Percentiles rank a stretch among this genome's conserved stretches.
phyloP scores from a whole-genome alignment of 306 rosid species.

The Malus sieversii region DNA sequence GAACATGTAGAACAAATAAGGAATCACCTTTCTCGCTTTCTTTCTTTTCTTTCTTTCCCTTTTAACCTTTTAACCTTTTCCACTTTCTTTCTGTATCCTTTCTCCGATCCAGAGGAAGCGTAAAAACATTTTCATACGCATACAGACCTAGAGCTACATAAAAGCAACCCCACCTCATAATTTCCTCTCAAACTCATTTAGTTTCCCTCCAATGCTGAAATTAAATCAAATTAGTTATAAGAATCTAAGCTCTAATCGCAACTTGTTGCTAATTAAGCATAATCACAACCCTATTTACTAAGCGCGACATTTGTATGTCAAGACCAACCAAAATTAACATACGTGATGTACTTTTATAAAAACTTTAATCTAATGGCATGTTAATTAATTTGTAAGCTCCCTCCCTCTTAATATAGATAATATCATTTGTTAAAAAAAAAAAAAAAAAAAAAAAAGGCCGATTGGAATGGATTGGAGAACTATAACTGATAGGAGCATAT shows the following conservation, averaged over 20 bases:
- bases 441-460: no score
- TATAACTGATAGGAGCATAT: no score
- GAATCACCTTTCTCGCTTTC: slow-evolving; percentile 41
- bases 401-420: no score
- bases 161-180: neutral
- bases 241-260: neutral
- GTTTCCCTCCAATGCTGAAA: neutral
- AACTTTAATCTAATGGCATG: neutral
- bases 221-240: neutral
- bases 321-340: neutral
- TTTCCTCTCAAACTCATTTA: neutral
- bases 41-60: neutral
- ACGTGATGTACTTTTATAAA: neutral
- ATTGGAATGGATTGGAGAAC: no score
- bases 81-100: slow-evolving; percentile 18
- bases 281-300: neutral
- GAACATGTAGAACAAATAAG: slow-evolving; percentile 23
- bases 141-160: no score
- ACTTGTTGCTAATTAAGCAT: neutral
- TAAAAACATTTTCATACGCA: slow-evolving; percentile 23
- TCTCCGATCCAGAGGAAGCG: slow-evolving; percentile 55
- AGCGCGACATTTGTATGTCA: neutral
- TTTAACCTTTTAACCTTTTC: slow-evolving; percentile 23
- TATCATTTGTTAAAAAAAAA: no score
- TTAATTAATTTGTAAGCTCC: neutral